Conservation (phyloP, 495 filamentous ascomycete genomes). For the Penicillium herquei region DNA sequence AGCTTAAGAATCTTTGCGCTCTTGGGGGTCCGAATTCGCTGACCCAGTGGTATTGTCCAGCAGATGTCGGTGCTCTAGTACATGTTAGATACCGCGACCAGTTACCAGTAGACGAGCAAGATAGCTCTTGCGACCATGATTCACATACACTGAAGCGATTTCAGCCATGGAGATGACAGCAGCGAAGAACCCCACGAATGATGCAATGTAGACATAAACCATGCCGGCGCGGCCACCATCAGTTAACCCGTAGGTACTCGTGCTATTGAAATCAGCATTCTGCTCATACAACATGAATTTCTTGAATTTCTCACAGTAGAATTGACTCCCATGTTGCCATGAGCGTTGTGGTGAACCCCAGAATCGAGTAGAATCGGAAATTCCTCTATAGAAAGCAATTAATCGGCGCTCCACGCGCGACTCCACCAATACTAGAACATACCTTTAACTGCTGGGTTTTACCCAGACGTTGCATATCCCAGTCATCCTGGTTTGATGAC, state of each 20-base stretch:
- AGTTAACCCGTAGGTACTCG: constrained; percentile 36
- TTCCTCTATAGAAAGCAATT: constrained; percentile 32
- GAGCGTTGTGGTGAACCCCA: constrained; percentile 47
- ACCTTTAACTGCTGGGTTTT: constrained; percentile 42
- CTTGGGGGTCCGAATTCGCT: constrained; percentile 39
- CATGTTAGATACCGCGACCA: neutral
- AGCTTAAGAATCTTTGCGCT: constrained; percentile 45
- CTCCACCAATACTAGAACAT: constrained; percentile 7
- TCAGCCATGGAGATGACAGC: constrained; percentile 46
- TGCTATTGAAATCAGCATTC: constrained; percentile 11
- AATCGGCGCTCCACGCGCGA: neutral
- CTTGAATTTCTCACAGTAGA: constrained; percentile 24
- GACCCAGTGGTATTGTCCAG: constrained; percentile 53
- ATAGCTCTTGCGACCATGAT: neutral
- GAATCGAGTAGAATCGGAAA: constrained; percentile 45
- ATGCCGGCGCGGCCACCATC: constrained; percentile 49
- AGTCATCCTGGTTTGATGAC: constrained; percentile 29
- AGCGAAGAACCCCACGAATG: constrained; percentile 40
- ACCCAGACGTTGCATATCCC: constrained; percentile 41
- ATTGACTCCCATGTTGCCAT: constrained; percentile 51
- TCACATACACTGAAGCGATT: constrained; percentile 44
- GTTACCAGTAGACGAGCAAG: neutral
- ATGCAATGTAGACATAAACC: constrained; percentile 47
- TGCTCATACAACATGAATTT: neutral
- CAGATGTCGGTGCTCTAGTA: constrained; percentile 38